phyloP scores from a whole-genome alignment of 2,329 filamentous ascomycete genomes.

The Aspergillus tanneri region DNA sequence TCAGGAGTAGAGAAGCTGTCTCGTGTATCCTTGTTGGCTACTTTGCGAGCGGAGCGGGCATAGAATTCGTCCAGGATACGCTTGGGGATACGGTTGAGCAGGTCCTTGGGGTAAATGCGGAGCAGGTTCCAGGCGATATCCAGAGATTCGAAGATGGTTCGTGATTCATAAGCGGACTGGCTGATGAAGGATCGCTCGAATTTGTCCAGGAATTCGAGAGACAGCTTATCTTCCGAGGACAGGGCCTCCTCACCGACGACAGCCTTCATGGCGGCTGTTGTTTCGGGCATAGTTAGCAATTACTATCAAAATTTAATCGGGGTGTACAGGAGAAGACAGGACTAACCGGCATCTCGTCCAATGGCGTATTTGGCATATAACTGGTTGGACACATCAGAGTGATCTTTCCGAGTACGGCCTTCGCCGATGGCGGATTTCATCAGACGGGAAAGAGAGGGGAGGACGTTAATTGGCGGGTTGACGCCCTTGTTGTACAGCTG shows the following conservation, averaged over 20 bases:
- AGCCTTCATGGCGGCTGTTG: slow-evolving; percentile 87
- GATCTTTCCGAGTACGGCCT: slow-evolving; percentile 92
- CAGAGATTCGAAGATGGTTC: slow-evolving; percentile 87
- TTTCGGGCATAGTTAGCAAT: neutral
- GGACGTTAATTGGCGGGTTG: slow-evolving; percentile 97
- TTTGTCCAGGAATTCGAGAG: slow-evolving; percentile 96
- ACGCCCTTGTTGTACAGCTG: slow-evolving; percentile 93
- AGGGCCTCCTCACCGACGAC: slow-evolving; percentile 98
- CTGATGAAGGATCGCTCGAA: slow-evolving; percentile 94
- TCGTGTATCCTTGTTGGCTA: slow-evolving; percentile 48
- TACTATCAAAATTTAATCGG: too few relatives aligned
- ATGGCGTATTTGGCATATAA: slow-evolving; percentile 99
- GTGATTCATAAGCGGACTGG: slow-evolving; percentile 88
- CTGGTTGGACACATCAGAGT: slow-evolving; percentile 98
- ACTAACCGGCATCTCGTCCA: slow-evolving; percentile 76
- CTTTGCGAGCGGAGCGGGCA: slow-evolving; percentile 55
- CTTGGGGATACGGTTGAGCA: slow-evolving; percentile 90
- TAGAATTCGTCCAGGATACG: slow-evolving; percentile 83
- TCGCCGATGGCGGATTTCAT: slow-evolving; percentile 99
- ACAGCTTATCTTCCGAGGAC: slow-evolving; percentile 94
- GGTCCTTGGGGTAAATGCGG: slow-evolving; percentile 95
- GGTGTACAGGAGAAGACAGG: neutral
- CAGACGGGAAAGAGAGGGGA: slow-evolving; percentile 95
- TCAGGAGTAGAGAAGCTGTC: slow-evolving; percentile 40
- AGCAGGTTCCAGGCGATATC: slow-evolving; percentile 96